Conservation (phyloP, 306 rosid species). For the Citrullus amarus region DNA sequence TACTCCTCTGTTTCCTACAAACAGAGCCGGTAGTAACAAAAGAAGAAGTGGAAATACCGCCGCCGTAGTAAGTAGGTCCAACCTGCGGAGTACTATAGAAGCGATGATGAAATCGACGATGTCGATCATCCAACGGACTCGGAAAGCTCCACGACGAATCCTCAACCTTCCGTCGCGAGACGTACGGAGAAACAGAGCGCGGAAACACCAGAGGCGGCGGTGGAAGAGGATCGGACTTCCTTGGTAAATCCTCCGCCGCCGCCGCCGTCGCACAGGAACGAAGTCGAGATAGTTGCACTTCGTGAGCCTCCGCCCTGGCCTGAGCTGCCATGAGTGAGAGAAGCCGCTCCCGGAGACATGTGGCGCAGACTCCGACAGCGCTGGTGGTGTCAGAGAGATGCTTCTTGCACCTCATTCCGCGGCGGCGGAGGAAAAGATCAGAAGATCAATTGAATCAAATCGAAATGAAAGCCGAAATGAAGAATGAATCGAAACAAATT, state of each 20-base stretch:
- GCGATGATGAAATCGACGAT: constrained; percentile 11
- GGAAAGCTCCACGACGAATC: constrained; percentile 22
- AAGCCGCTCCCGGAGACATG: constrained; percentile 88
- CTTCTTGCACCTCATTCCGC: constrained; percentile 75
- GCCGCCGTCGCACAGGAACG: constrained; percentile 16
- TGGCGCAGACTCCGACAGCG: constrained; percentile 73
- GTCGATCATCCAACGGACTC: constrained; percentile 6
- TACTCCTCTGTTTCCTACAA: constrained; percentile 34
- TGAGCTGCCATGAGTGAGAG: constrained; percentile 44
- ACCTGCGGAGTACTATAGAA: constrained; percentile 86
- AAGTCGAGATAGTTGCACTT: constrained; percentile 13
- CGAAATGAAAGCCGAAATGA: neutral
- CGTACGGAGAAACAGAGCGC: constrained; percentile 87
- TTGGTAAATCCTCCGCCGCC: constrained; percentile 10
- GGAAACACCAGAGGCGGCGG: constrained; percentile 46
- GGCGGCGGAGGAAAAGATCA: neutral
- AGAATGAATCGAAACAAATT: neutral
- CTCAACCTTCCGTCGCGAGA: constrained; percentile 33
- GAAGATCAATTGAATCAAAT: neutral
- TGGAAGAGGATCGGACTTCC: constrained; percentile 35
- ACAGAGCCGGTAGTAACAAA: constrained; percentile 16
- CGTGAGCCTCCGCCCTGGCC: constrained; percentile 33
- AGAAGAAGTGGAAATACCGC: neutral
- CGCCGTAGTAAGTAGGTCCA: constrained; percentile 33
- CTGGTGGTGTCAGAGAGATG: constrained; percentile 52